Evolutionary conservation across 306 rosid species (phyloP).

Genomic region (Lagenaria siceraria): DNA sequence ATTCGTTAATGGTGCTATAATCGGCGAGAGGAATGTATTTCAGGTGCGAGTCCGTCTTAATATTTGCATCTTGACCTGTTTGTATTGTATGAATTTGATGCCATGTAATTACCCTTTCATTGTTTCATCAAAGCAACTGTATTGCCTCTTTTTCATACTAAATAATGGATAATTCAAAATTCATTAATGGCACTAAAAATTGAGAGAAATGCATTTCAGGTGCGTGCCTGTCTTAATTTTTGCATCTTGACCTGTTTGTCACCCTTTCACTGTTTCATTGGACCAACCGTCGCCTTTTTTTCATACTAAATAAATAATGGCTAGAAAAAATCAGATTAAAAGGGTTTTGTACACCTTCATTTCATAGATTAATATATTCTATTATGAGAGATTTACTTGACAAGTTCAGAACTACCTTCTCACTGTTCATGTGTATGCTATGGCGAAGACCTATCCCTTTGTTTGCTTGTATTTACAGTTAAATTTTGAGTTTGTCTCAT

Average conservation of each 20-base stretch:
- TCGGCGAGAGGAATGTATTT: constrained; percentile 75
- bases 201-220: constrained; percentile 80
- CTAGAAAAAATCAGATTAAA: background rate
- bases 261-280: background rate
- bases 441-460: background rate
- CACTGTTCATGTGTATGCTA: background rate
- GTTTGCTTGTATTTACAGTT: background rate
- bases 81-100: background rate
- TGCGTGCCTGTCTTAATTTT: constrained; percentile 5
- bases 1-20: constrained; percentile 78
- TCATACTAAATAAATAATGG: background rate
- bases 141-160: background rate
- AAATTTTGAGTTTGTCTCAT: background rate
- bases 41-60: constrained; percentile 39
- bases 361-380: background rate
- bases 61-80: background rate
- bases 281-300: background rate
- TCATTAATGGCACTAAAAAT: constrained; percentile 83
- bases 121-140: background rate
- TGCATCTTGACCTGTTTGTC: background rate
- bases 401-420: background rate
- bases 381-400: background rate
- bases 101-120: background rate
- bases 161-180: constrained; percentile 55
- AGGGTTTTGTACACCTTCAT: background rate